Conservation (phyloP, 345 rosid species). For the Eucalyptus decipiens region DNA sequence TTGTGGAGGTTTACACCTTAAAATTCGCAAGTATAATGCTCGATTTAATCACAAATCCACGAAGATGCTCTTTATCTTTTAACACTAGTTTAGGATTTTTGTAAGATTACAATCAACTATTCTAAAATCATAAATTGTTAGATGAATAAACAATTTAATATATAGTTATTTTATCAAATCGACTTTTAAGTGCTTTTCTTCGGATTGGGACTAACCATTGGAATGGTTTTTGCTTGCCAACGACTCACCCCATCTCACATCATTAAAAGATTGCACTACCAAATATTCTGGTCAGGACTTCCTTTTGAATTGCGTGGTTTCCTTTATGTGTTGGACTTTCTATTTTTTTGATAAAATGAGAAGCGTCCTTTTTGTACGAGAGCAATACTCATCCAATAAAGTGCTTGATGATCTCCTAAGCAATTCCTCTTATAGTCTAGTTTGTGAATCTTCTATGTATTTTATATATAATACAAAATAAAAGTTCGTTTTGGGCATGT, state of each 20-base stretch:
- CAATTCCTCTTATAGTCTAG: neutral
- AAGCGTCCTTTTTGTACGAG: neutral
- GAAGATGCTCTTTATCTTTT: neutral
- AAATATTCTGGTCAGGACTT: neutral
- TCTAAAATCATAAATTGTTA: too few species aligned
- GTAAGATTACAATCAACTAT: neutral
- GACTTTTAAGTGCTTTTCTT: neutral
- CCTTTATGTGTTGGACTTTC: neutral
- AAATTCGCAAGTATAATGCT: neutral
- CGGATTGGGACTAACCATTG: neutral
- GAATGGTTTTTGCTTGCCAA: neutral
- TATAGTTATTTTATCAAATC: neutral
- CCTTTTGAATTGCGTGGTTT: neutral
- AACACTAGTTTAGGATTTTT: neutral
- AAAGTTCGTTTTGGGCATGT: neutral
- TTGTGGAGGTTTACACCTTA: neutral
- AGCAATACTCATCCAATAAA: neutral
- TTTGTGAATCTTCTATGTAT: neutral
- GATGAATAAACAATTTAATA: neutral
- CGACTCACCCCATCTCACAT: neutral
- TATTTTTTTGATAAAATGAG: neutral
- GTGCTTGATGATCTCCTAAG: neutral
- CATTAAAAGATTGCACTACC: neutral
- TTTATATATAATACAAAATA: neutral
- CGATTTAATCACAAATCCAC: neutral